Conservation (phyloP, 2,329 filamentous ascomycete genomes). For the Coniella vitis region DNA sequence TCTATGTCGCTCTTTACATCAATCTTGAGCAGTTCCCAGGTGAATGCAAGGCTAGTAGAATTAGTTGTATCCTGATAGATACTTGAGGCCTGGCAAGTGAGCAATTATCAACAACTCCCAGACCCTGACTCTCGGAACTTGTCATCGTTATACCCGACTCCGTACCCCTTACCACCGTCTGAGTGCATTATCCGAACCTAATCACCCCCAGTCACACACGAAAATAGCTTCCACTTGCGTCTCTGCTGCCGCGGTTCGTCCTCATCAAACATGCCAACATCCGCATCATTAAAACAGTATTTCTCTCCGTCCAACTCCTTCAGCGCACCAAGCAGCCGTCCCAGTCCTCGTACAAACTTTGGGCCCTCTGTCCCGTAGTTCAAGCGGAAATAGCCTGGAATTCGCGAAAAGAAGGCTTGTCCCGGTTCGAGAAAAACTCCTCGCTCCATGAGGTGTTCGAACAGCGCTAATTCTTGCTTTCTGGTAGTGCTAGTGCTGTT, state of each 20-base stretch:
- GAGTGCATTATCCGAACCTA: no score
- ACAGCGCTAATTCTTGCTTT: constrained; percentile 4
- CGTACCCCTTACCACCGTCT: no score
- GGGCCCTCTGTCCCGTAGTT: constrained; percentile 7
- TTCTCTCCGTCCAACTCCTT: constrained; percentile 6
- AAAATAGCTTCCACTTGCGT: neutral
- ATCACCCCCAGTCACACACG: no score
- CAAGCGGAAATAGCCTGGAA: constrained; percentile 6
- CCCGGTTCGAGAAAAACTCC: constrained; percentile 12
- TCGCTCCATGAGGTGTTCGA: constrained; percentile 6
- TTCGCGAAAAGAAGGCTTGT: constrained; percentile 5
- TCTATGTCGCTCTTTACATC: no score
- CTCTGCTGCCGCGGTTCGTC: neutral
- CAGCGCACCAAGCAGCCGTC: constrained; percentile 2
- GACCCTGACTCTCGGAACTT: no score
- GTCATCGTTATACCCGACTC: no score
- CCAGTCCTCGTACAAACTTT: constrained; percentile 4
- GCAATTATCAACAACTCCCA: no score
- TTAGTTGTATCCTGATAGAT: no score
- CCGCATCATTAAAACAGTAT: neutral
- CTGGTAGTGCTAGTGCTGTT: no score
- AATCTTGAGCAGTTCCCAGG: no score
- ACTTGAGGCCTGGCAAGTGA: no score
- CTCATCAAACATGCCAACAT: neutral
- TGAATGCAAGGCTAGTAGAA: no score